These are phyloP conservation scores for Leccinum rimulosum DNA, from an alignment of 768 basidiomycete species.

Conservation along the genomic window DNA sequence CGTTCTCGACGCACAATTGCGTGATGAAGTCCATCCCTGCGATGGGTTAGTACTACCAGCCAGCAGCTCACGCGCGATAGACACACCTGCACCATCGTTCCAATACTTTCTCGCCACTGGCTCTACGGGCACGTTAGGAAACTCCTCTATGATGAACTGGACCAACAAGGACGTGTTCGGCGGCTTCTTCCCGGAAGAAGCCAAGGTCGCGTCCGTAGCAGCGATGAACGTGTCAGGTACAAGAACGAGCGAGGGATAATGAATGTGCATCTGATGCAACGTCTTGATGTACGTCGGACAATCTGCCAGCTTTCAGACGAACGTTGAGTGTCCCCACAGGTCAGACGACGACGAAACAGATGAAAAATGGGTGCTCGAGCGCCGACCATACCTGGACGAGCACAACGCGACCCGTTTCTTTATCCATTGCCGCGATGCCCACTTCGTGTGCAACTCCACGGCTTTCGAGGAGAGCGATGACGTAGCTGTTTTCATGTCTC, in stretches of 20 bases:
- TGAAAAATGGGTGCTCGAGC: not conserved
- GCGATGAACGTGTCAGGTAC: conserved; percentile 82
- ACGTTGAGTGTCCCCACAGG: not conserved
- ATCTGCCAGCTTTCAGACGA: conserved; percentile 62
- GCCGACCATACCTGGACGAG: conserved; percentile 65
- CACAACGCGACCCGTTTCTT: conserved; percentile 70
- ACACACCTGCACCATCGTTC: conserved; percentile 75
- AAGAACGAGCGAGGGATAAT: conserved; percentile 66
- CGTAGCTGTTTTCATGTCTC: conserved; percentile 56
- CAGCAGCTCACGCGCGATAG: not conserved
- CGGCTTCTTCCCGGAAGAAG: conserved; percentile 43
- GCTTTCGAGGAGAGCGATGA: conserved; percentile 73
- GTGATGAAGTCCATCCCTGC: conserved; percentile 76
- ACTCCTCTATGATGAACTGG: conserved; percentile 71
- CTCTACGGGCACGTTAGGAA: conserved; percentile 63
- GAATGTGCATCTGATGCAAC: conserved; percentile 79
- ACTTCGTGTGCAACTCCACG: conserved; percentile 79
- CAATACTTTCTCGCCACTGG: conserved; percentile 78
- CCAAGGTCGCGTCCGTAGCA: conserved; percentile 46
- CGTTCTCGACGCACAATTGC: conserved; percentile 76
- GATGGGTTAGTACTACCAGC: not conserved
- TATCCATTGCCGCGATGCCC: conserved; percentile 84
- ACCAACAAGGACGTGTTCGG: conserved; percentile 61
- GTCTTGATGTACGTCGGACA: conserved; percentile 89
- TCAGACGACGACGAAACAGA: conserved; percentile 1